Base-by-base conservation (phyloP, 164 flowering plant genomes). In the Aristolochia fimbriata region DNA sequence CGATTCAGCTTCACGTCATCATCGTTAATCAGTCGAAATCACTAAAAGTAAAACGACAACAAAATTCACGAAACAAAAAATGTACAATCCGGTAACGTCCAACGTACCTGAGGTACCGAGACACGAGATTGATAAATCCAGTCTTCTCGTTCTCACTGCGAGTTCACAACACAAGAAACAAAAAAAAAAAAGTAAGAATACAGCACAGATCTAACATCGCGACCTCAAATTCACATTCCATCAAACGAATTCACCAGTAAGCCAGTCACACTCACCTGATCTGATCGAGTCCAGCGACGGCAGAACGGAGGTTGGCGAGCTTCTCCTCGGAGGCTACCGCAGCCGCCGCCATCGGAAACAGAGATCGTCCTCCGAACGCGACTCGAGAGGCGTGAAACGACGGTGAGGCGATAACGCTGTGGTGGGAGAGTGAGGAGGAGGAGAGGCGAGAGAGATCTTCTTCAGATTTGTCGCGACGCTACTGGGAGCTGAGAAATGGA, bases 121-220 rank as follows among this genome's bases (percentile, higher is more conserved):
- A 50, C 4, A 91, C 97, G 51, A 94, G 96, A 73, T 66, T 91
- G 51, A 94, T 68, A 81, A 84, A 94, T 77, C 99, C 97, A 58
- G 78, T 71, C 71, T 94, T 94, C 96, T 94, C 97, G 65, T 80
- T 87, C 58, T 86, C 96, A 69, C 99, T 90, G 81, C 65, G 63
- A 75, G 53, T 25, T n/a, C 31, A 33, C 58, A 31, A 46, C 62
- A 62, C 22, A 20, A 15, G 15, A 55, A 25, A 52, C n/a, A n/a
- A n/a, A n/a, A n/a, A n/a, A n/a, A n/a, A n/a, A n/a, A n/a, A n/a
- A n/a, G n/a, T n/a, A 10, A 10, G 17, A 19, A 46, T 46, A 1
- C 15, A 15, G 52, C 11, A 37, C 60, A 64, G 52, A 33, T 21
- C 37, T 22, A 51, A 31, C 31, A 51, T 16, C 22, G 45, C 22